Percentiles rank a stretch among this genome's conserved stretches.
Evolutionary conservation across 768 basidiomycete species (phyloP).

Genomic region (Saitozyma podzolica): DNA sequence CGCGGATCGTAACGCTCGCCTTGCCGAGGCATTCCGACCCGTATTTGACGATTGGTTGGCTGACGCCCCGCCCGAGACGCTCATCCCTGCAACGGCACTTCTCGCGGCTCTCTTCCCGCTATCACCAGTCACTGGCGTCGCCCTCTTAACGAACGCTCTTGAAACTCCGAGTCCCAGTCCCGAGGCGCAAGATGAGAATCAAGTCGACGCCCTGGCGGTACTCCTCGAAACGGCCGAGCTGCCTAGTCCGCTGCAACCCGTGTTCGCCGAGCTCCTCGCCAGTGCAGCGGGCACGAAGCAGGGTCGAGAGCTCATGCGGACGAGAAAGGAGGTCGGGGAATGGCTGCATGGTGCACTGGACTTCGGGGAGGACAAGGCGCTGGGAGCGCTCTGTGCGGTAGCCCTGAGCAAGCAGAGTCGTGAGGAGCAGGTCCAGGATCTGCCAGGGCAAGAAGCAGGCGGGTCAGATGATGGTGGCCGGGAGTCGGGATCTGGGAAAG

Average conservation of each 20-base stretch:
- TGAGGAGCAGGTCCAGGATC: conserved; percentile 40
- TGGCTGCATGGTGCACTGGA: conserved; percentile 69
- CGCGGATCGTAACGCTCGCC: neutral
- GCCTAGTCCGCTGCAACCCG: conserved; percentile 59
- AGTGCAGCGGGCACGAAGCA: conserved; percentile 74
- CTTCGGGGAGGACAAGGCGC: conserved; percentile 21
- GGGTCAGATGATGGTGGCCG: neutral
- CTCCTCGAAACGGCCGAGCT: conserved; percentile 68
- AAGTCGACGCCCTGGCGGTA: conserved; percentile 21
- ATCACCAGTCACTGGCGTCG: conserved; percentile 10
- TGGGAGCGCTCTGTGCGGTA: conserved; percentile 68
- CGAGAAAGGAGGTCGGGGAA: conserved; percentile 56
- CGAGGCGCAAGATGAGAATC: conserved; percentile 1
- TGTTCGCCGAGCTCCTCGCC: conserved; percentile 71
- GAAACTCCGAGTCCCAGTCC: neutral
- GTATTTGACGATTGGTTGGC: conserved; percentile 1
- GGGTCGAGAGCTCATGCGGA: conserved; percentile 65
- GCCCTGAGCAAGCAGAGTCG: conserved; percentile 76
- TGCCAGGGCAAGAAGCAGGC: conserved; percentile 5
- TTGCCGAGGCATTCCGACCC: conserved; percentile 11
- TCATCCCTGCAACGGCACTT: conserved; percentile 24
- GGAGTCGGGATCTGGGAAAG: conserved; percentile 12
- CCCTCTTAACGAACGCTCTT: conserved; percentile 18
- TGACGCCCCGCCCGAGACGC: conserved; percentile 15
- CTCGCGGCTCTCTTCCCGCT: conserved; percentile 32